These are phyloP conservation scores for Malus hybrid DNA, from an alignment of 331 rosid genomes.

Conservation along the genomic window DNA sequence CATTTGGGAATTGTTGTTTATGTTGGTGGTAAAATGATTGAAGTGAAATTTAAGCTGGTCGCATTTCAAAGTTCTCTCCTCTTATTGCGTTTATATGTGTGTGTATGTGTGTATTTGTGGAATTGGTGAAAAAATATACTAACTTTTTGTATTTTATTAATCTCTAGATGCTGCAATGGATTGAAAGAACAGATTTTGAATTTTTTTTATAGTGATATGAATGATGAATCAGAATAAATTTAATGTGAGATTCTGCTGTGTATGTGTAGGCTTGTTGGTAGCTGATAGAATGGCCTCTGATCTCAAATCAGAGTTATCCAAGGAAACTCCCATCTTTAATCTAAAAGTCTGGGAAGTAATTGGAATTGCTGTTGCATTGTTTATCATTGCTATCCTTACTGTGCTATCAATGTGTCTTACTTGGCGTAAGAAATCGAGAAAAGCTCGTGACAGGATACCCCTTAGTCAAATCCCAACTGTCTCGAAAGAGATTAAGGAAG, in stretches of 20 bases:
- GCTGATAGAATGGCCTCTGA: slow-evolving; percentile 41
- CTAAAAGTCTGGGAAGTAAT: slow-evolving; percentile 81
- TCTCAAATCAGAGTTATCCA: slow-evolving; percentile 60
- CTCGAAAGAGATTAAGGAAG: slow-evolving; percentile 91
- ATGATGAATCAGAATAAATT: slow-evolving; percentile 2
- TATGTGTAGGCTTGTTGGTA: slow-evolving; percentile 34
- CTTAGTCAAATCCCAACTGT: slow-evolving; percentile 62
- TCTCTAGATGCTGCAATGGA: neutral
- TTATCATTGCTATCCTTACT: slow-evolving; percentile 58
- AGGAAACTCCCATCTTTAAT: slow-evolving; percentile 46
- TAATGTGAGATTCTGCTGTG: slow-evolving; percentile 8
- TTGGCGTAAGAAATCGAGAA: slow-evolving; percentile 62
- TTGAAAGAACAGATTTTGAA: slow-evolving; percentile 10
- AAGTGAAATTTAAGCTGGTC: neutral
- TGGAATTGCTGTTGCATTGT: slow-evolving; percentile 67
- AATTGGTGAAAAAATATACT: slow-evolving; percentile 1
- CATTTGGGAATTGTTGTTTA: neutral
- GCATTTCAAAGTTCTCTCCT: neutral
- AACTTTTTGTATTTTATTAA: neutral
- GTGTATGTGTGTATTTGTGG: neutral
- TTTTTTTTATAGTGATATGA: neutral
- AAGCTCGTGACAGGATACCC: slow-evolving; percentile 41
- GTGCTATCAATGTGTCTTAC: slow-evolving; percentile 67
- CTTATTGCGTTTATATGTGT: neutral
- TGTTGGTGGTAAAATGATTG: neutral